Evolutionary conservation across 345 rosid species (phyloP), one percentile per base, ranked within the genome.

Genomic region (Sapria himalayana): DNA sequence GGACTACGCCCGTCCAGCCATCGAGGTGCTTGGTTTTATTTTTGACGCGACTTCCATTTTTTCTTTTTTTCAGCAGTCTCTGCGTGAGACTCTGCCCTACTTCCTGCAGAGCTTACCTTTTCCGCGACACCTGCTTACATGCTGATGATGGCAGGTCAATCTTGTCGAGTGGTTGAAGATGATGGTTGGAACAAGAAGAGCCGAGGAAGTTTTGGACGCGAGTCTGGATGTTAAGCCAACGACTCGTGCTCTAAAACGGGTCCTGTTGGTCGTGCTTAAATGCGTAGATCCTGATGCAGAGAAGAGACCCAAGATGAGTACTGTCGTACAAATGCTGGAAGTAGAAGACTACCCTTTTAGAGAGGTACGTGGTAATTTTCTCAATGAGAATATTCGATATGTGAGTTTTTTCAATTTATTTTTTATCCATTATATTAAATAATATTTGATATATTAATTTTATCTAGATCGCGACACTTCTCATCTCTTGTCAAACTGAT

Each of bases 161-260:
- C 94, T 86, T 33, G 92, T 86, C 21, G 94, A 81, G 60, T 86
- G 97, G 94, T 63, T 86, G 14, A 86, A 86, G 70, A 63, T 72
- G 71, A 86, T 86, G 97, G 85, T 86, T 41, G 97, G 92, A 32
- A 75, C 79, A 41, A 76, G 80, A 66, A 71, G 85, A 66, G 79
- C 85, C 3, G 92, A 86, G 63, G 97, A 86, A 66, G 94, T 86
- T 13, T 72, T 70, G 50, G 97, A 86, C 52, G 78, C 78, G 15
- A 72, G 41, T 39, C 73, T 81, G 39, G 92, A 78, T 64, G 68
- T 59, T 47, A 78, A 66, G 50, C 97, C 94, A 1, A 14, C 74
- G 35, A 78, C 71, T 1, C 72, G 78, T 37, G 86, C 78, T 20
- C 39, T 86, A 41, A 86, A 86, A 48, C 78, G 74, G 23, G 62